A percentile compares a stretch with the other conserved stretches of the same genome.
These are phyloP conservation scores for Zygoascus meyerae DNA, from an alignment of 1,139 yeast genomes.

Conservation along the genomic window DNA sequence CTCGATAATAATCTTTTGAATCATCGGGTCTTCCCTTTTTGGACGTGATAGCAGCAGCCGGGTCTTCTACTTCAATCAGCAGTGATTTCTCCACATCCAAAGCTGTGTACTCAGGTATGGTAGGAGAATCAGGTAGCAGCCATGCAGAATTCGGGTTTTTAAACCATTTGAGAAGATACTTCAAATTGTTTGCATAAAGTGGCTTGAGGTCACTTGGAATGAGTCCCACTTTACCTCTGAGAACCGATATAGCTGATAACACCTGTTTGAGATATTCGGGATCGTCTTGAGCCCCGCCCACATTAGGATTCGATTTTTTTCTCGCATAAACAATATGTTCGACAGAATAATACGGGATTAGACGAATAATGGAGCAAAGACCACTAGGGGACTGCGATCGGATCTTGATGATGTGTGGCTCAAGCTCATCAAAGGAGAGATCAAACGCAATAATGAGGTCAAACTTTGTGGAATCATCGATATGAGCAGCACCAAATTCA, in stretches of 20 bases:
- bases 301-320: background rate
- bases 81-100: constrained; percentile 74
- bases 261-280: constrained; percentile 50
- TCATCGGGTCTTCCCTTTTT: constrained; percentile 14
- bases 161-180: constrained; percentile 59
- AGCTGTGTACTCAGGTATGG: constrained; percentile 56
- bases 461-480: constrained; percentile 34
- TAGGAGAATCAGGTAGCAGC: constrained; percentile 76
- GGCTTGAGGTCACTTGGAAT: constrained; percentile 78
- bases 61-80: constrained; percentile 61
- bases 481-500: constrained; percentile 25
- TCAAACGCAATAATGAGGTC: constrained; percentile 69
- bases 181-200: constrained; percentile 61
- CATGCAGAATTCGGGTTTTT: constrained; percentile 42
- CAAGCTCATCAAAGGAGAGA: constrained; percentile 50
- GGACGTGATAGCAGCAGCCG: constrained; percentile 28
- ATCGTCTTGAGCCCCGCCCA: constrained; percentile 15
- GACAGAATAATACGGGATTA: constrained; percentile 72
- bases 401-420: constrained; percentile 33
- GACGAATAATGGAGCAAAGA: constrained; percentile 49
- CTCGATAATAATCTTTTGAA: constrained; percentile 44
- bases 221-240: constrained; percentile 78
- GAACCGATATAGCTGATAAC: constrained; percentile 76
- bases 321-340: constrained; percentile 49
- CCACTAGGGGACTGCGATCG: constrained; percentile 18